These are phyloP conservation scores for Claviceps humidiphila DNA, from an alignment of 2,329 filamentous ascomycete genomes.

Conservation along the genomic window DNA sequence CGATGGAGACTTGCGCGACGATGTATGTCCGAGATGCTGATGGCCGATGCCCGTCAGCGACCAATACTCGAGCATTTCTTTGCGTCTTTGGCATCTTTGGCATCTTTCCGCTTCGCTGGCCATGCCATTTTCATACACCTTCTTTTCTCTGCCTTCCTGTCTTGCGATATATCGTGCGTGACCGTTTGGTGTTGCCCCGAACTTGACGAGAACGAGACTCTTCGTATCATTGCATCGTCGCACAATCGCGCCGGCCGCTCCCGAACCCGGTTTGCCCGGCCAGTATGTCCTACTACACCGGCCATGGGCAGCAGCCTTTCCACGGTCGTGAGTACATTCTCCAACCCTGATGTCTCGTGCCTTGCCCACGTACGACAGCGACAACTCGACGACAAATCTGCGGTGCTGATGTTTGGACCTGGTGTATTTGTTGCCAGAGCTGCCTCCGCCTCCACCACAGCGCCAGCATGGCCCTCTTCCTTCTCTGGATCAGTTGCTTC, in stretches of 20 bases:
- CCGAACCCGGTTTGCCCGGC: background rate
- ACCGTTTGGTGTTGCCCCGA: background rate
- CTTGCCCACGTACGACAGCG: background rate
- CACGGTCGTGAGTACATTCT: conserved; percentile 23
- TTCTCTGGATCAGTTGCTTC: background rate
- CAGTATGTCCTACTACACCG: conserved; percentile 23
- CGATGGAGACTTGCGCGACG: background rate
- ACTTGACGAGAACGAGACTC: background rate
- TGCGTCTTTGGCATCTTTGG: background rate
- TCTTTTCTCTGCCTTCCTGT: background rate
- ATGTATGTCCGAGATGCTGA: background rate
- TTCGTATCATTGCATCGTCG: background rate
- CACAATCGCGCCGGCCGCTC: background rate
- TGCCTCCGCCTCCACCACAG: conserved; percentile 19
- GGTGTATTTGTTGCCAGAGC: conserved; percentile 12
- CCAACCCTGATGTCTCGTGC: background rate
- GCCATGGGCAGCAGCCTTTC: conserved; percentile 13
- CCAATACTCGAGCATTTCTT: background rate
- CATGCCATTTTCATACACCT: background rate
- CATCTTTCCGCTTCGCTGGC: background rate
- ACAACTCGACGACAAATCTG: background rate
- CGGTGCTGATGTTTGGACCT: background rate
- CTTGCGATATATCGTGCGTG: background rate
- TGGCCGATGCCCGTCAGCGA: background rate
- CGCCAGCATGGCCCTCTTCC: background rate